Evolutionary conservation across 2,329 filamentous ascomycete genomes (phyloP).

Genomic region (Aquanectria penicillioides): DNA sequence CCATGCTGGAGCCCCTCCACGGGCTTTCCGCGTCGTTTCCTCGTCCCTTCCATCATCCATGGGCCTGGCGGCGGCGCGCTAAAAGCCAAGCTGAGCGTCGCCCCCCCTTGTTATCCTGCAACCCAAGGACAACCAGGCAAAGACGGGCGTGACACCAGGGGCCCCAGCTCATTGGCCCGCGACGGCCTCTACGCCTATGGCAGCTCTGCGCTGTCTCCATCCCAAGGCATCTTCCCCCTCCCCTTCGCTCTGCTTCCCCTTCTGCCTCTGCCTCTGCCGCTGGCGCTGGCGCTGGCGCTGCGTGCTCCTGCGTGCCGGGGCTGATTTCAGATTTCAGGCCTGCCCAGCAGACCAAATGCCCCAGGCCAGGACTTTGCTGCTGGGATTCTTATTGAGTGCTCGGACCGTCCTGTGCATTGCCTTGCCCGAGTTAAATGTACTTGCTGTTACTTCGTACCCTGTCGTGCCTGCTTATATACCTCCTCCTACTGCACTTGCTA

Average conservation of each 20-base stretch:
- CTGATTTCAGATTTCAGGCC: constrained; percentile 1
- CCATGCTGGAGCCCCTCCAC: neutral
- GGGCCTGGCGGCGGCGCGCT: constrained; percentile 13
- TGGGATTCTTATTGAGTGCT: too few relatives aligned
- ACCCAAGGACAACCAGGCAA: constrained; percentile 29
- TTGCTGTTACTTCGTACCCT: too few relatives aligned
- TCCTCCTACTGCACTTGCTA: too few relatives aligned
- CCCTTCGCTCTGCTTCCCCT: too few relatives aligned
- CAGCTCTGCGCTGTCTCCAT: neutral
- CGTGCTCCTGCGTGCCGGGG: neutral
- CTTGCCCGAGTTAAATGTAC: too few relatives aligned
- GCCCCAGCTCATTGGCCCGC: constrained; percentile 31
- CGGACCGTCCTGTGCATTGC: neutral
- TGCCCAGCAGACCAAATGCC: too few relatives aligned
- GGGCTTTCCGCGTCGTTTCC: neutral
- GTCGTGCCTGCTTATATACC: too few relatives aligned
- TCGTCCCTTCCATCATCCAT: constrained; percentile 14
- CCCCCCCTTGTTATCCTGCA: constrained; percentile 29
- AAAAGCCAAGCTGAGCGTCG: constrained; percentile 24
- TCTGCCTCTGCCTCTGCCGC: neutral
- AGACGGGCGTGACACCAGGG: constrained; percentile 36
- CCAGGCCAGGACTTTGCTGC: too few relatives aligned
- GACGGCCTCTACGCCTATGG: neutral
- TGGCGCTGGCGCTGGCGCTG: too few relatives aligned
- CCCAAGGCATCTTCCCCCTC: constrained; percentile 16